phyloP scores from a whole-genome alignment of 2,329 filamentous ascomycete genomes.

The Ceratocystiopsis sp. region DNA sequence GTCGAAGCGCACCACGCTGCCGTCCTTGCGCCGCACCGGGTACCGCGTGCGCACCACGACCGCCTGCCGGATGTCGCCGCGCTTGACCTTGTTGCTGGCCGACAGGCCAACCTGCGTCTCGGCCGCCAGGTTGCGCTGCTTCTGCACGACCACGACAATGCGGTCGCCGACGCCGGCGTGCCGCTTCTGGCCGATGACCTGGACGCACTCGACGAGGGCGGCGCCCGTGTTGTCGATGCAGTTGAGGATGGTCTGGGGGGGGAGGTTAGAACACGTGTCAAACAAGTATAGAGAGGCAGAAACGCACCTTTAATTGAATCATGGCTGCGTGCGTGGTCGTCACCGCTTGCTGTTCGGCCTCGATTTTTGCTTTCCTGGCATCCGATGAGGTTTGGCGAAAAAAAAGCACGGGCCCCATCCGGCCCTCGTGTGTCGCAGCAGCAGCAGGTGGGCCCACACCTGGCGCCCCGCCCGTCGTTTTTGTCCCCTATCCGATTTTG shows the following conservation, averaged over 20 bases:
- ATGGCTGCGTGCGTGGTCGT: constrained; percentile 30
- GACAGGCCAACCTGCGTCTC: constrained; percentile 55
- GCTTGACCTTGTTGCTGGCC: constrained; percentile 80
- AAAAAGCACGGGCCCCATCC: neutral
- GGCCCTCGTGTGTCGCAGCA: neutral
- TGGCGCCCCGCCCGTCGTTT: neutral
- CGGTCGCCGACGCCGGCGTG: constrained; percentile 85
- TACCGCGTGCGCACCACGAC: constrained; percentile 87
- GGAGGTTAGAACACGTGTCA: neutral
- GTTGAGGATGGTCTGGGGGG: constrained; percentile 71
- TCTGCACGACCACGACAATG: constrained; percentile 94
- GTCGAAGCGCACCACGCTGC: constrained; percentile 81
- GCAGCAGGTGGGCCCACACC: neutral
- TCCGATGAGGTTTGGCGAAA: neutral
- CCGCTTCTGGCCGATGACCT: constrained; percentile 79
- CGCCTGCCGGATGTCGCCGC: constrained; percentile 90
- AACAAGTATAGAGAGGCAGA: neutral
- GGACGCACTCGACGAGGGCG: constrained; percentile 88
- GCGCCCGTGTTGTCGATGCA: constrained; percentile 99
- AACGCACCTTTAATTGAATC: constrained; percentile 71
- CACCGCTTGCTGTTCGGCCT: neutral
- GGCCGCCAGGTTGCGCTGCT: constrained; percentile 67
- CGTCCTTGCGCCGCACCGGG: constrained; percentile 72
- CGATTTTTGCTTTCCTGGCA: neutral
- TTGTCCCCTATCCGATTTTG: neutral